A percentile compares a stretch with the other conserved stretches of the same genome.
Conservation (phyloP, 441 rosid genomes). For the Populus hybrid region DNA sequence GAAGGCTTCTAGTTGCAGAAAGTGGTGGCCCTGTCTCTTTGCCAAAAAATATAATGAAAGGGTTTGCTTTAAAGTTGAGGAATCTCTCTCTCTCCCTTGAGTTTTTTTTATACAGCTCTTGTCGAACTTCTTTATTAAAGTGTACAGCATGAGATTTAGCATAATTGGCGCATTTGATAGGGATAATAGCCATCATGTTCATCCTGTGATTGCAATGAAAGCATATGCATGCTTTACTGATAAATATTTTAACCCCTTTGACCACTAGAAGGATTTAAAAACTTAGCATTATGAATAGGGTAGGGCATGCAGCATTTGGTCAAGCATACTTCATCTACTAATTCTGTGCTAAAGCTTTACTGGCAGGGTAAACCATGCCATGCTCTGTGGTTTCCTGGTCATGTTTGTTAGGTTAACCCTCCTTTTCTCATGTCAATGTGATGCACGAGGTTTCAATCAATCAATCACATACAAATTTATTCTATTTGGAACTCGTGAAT, state of each 20-base stretch:
- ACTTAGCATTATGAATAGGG: background rate
- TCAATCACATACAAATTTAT: background rate
- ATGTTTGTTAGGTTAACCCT: constrained; percentile 10
- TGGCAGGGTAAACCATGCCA: background rate
- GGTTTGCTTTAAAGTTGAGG: constrained; percentile 18
- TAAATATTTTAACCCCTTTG: constrained; percentile 16
- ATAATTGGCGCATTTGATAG: constrained; percentile 33
- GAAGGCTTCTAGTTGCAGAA: constrained; percentile 39
- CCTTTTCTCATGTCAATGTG: background rate
- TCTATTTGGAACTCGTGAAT: too few relatives aligned
- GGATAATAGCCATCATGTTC: constrained; percentile 20
- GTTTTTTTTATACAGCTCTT: constrained; percentile 10
- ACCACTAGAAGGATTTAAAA: background rate
- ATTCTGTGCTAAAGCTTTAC: background rate
- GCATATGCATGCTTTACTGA: constrained; percentile 13
- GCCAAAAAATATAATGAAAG: background rate
- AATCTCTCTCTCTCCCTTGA: constrained; percentile 2
- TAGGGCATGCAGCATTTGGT: background rate
- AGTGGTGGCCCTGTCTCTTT: constrained; percentile 21
- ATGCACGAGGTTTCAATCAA: background rate
- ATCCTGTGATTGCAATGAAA: constrained; percentile 22
- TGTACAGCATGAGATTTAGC: constrained; percentile 41
- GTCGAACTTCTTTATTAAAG: constrained; percentile 33
- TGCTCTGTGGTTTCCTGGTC: background rate
- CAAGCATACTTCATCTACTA: background rate